These are phyloP conservation scores for Cadophora sp. DNA, from an alignment of 2,329 filamentous ascomycete genomes.

Conservation along the genomic window DNA sequence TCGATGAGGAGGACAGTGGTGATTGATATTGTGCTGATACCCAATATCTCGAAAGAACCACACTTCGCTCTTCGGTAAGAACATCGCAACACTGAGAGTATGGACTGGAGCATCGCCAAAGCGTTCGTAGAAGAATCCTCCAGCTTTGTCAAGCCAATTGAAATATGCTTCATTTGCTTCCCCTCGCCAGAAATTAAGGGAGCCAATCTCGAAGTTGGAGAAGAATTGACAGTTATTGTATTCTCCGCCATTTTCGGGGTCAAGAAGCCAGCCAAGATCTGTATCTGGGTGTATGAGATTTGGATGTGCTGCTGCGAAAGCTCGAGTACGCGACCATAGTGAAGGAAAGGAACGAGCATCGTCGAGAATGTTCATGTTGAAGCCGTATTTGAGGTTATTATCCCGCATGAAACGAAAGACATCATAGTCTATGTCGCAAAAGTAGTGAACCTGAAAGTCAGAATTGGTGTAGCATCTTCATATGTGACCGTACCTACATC, in stretches of 20 bases:
- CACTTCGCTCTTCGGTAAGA: constrained; percentile 88
- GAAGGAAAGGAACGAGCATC: constrained; percentile 92
- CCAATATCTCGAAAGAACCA: constrained; percentile 99
- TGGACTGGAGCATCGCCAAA: constrained; percentile 98
- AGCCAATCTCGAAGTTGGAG: constrained; percentile 98
- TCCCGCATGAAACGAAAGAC: constrained; percentile 87
- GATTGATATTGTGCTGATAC: constrained; percentile 78
- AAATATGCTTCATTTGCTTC: constrained; percentile 90
- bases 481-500: constrained; percentile 52
- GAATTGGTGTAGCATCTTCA: constrained; percentile 24
- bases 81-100: constrained; percentile 85
- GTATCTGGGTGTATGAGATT: constrained; percentile 84
- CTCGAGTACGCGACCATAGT: constrained; percentile 90
- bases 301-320: constrained; percentile 86
- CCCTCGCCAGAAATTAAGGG: constrained; percentile 87
- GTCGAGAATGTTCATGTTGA: constrained; percentile 88
- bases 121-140: constrained; percentile 97
- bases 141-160: constrained; percentile 81
- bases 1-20: constrained; percentile 46
- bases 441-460: constrained; percentile 56
- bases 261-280: constrained; percentile 85
- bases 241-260: constrained; percentile 77
- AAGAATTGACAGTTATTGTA: constrained; percentile 99
- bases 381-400: constrained; percentile 80
- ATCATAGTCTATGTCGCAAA: constrained; percentile 76